Evolutionary conservation across 305 asterid genomes (phyloP).

Genomic region (Solanum hybrid): DNA sequence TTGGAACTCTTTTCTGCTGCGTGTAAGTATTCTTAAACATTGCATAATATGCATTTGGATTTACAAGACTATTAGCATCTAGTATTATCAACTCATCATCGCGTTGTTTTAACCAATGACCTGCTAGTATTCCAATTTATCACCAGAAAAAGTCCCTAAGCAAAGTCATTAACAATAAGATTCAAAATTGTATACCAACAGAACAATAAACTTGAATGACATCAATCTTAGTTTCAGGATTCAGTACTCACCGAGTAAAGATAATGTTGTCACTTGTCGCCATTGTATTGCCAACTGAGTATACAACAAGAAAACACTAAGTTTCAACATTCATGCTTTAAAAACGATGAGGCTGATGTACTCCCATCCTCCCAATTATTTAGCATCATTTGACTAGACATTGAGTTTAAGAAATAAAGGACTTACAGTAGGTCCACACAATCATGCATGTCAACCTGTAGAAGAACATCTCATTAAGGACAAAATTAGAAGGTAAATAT

Average conservation of each 20-base stretch:
- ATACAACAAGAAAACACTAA: constrained; percentile 17
- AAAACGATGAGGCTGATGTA: neutral
- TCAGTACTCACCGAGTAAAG: constrained; percentile 65
- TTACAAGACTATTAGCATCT: neutral
- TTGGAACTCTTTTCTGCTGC: constrained; percentile 73
- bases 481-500: neutral
- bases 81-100: neutral
- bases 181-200: neutral
- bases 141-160: neutral
- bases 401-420: neutral
- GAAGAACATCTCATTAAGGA: neutral
- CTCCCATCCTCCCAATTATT: neutral
- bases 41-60: neutral
- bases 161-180: neutral
- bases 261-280: constrained; percentile 52
- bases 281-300: constrained; percentile 52
- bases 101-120: neutral
- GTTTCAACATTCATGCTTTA: neutral
- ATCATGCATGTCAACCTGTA: neutral
- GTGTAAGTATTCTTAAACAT: constrained; percentile 34
- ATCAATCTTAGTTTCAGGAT: neutral
- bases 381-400: neutral
- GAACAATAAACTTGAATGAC: neutral
- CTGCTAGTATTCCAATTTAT: neutral
- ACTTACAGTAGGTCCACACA: neutral